Conservation (phyloP, 306 rosid genomes). For the Morella rubra region DNA sequence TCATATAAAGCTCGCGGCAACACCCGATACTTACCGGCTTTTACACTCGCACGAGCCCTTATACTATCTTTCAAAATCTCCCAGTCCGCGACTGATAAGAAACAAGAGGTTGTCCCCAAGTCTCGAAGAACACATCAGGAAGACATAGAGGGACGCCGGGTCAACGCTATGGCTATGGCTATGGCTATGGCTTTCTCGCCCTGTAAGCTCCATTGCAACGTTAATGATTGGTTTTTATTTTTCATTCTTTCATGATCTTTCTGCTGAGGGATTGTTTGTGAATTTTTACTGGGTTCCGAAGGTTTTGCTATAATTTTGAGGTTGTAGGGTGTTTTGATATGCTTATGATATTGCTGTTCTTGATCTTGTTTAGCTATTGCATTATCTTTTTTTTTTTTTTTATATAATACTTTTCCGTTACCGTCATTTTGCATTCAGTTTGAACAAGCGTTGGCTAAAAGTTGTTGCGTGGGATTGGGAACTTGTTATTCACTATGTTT, state of each 20-base stretch:
- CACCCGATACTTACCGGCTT: background rate
- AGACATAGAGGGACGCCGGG: slow-evolving; percentile 16
- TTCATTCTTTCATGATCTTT: background rate
- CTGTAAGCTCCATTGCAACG: slow-evolving; percentile 33
- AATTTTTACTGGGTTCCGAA: background rate
- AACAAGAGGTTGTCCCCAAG: background rate
- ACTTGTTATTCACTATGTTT: background rate
- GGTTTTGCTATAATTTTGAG: background rate
- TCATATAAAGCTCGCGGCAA: background rate
- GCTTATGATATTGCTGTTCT: slow-evolving; percentile 5
- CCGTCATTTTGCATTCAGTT: background rate
- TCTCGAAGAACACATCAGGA: background rate
- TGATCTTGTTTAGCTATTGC: background rate
- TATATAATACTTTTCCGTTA: background rate
- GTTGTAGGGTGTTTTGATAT: slow-evolving; percentile 1
- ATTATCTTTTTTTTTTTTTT: background rate
- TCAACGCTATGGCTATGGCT: slow-evolving; percentile 38
- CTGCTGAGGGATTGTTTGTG: background rate
- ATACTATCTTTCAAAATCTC: background rate
- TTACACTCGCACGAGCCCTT: too few species aligned
- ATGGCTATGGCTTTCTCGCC: slow-evolving; percentile 45
- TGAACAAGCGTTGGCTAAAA: slow-evolving; percentile 3
- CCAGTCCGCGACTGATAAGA: background rate
- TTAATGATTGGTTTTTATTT: background rate
- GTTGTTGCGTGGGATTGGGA: background rate